Evolutionary conservation across 2,329 filamentous ascomycete species (phyloP), one percentile per base, ranked within the genome.

Genomic region (Fusarium hainanense): DNA sequence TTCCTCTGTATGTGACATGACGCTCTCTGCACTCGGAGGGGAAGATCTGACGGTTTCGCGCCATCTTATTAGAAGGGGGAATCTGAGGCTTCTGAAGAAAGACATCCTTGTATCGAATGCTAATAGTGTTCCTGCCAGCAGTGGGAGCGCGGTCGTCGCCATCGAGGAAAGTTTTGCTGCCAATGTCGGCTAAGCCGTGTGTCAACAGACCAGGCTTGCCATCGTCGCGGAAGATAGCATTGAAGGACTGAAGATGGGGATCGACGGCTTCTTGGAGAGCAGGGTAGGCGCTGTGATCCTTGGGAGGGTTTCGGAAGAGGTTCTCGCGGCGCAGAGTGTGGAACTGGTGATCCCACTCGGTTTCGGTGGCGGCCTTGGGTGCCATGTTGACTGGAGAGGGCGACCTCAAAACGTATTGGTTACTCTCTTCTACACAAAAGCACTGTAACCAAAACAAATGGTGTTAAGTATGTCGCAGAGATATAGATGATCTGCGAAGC

Each of bases 241-340:
- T 97, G 88, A 98, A 99, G 9, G 96, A 96, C 76, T 98, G 91
- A 74, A 98, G 92, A 80, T 99, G 96, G 51, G 96, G 96, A 71
- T 92, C 87, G 63, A 98, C 90, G n/a, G 95, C 93, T 66, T 88
- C 88, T 75, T 94, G 91, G 49, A 99, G 88, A 23, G 92, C 88
- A 16, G 96, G 96, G 77, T 97, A 98, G 63, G 95, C 93, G 12
- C 92, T 92, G 73, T 89, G 91, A 78, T 98, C 94, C 76, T 88
- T 91, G 1, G 96, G 95, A 20, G 96, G 95, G 72, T 97, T 90
- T 75, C 89, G 87, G 80, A 99, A 99, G 23, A 99, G 91, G 54
- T 92, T 87, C 77, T 99, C 93, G 75, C 95, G 91, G 63, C 93
- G 90, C 63, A 94, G 82, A 6, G 93, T 97, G 79, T 98, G 88